phyloP scores from a whole-genome alignment of 768 basidiomycete genomes.

The Mycena haematopus region DNA sequence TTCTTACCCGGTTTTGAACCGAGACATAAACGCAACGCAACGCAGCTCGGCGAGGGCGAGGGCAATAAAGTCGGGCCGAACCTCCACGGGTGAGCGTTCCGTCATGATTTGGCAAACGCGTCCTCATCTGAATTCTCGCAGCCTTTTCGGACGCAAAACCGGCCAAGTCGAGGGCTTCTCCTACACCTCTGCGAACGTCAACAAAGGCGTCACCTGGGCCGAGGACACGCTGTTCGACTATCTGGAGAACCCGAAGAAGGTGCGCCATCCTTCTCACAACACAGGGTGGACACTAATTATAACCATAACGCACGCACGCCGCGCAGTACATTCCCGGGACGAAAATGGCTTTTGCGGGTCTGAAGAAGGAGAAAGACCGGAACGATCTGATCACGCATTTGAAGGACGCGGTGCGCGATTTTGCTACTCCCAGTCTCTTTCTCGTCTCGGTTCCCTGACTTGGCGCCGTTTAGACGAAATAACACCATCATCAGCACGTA shows the following conservation, averaged over 20 bases:
- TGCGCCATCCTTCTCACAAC: constrained; percentile 42
- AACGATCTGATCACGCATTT: constrained; percentile 90
- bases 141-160: constrained; percentile 84
- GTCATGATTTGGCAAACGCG: too few species aligned
- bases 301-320: not conserved
- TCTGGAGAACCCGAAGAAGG: constrained; percentile 97
- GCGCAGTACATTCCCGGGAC: constrained; percentile 91
- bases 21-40: not conserved
- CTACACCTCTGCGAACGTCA: constrained; percentile 94
- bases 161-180: constrained; percentile 87
- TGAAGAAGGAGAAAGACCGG: constrained; percentile 99
- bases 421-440: too few species aligned
- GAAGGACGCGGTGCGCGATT: constrained; percentile 68
- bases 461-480: too few species aligned
- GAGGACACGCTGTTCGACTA: constrained; percentile 94
- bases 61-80: constrained; percentile 94
- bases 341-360: constrained; percentile 98
- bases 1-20: not conserved
- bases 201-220: constrained; percentile 89
- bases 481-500: too few species aligned
- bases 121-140: constrained; percentile 33
- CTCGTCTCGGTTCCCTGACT: too few species aligned
- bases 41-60: constrained; percentile 64
- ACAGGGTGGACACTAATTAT: too few species aligned
- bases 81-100: constrained; percentile 78